Conservation (phyloP, 345 rosid genomes). For the Cochlearia excelsa region DNA sequence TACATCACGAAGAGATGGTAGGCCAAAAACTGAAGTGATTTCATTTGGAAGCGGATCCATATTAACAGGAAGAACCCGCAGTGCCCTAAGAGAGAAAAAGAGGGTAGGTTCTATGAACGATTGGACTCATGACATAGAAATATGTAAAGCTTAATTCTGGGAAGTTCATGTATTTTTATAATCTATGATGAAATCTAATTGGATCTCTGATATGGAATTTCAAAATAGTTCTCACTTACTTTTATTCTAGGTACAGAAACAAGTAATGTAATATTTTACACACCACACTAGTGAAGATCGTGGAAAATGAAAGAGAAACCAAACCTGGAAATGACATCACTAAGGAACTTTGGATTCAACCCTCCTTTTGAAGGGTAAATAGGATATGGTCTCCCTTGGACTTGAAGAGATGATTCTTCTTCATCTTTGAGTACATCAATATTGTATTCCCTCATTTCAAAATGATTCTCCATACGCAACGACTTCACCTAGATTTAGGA, state of each 20-base stretch:
- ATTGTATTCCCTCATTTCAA: slow-evolving; percentile 82
- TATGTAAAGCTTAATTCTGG: slow-evolving; percentile 11
- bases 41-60: slow-evolving; percentile 82
- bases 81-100: slow-evolving; percentile 47
- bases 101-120: slow-evolving; percentile 14
- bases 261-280: not conserved
- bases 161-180: slow-evolving; percentile 9
- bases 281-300: not conserved
- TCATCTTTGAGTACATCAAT: slow-evolving; percentile 77
- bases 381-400: slow-evolving; percentile 74
- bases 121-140: not conserved
- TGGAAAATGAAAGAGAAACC: slow-evolving; percentile 25
- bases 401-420: slow-evolving; percentile 48
- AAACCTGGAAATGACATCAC: slow-evolving; percentile 70
- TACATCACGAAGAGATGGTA: slow-evolving; percentile 68
- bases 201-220: slow-evolving; percentile 3
- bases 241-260: not conserved
- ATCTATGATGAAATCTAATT: slow-evolving; percentile 13
- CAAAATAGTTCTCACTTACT: slow-evolving; percentile 3
- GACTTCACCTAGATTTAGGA: slow-evolving; percentile 33
- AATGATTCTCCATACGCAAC: slow-evolving; percentile 61
- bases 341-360: slow-evolving; percentile 58
- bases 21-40: slow-evolving; percentile 62
- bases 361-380: slow-evolving; percentile 96
- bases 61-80: slow-evolving; percentile 48